Evolutionary conservation across 768 basidiomycete genomes (phyloP).

Genomic region (Xerocomus brunneocitrinus): DNA sequence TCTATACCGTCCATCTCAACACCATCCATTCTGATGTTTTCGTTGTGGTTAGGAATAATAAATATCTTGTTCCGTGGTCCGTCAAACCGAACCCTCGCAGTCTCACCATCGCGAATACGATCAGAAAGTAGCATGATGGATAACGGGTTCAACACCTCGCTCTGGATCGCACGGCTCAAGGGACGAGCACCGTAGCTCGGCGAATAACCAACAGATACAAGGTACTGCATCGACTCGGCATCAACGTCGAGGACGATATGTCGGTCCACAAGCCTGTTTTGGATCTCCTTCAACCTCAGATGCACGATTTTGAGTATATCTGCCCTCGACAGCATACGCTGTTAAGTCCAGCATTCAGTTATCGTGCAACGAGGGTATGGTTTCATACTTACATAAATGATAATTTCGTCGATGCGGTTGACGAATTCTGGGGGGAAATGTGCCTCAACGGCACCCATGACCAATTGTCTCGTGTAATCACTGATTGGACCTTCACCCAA

Average conservation of each 20-base stretch:
- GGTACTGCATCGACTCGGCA: constrained; percentile 68
- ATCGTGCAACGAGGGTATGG: background rate
- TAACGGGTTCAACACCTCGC: constrained; percentile 87
- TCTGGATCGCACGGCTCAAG: constrained; percentile 86
- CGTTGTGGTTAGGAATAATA: constrained; percentile 81
- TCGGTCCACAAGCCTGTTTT: constrained; percentile 69
- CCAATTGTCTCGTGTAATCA: constrained; percentile 53
- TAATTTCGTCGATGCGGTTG: constrained; percentile 84
- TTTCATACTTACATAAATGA: constrained; percentile 52
- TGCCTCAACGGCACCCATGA: constrained; percentile 72
- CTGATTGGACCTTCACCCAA: constrained; percentile 68
- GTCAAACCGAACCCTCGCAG: constrained; percentile 71
- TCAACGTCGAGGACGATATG: constrained; percentile 82
- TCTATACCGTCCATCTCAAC: constrained; percentile 65
- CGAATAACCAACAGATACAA: constrained; percentile 74
- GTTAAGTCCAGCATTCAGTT: constrained; percentile 26
- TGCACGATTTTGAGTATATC: constrained; percentile 86
- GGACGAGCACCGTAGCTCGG: constrained; percentile 89
- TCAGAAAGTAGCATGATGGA: constrained; percentile 82
- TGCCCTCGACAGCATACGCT: constrained; percentile 74
- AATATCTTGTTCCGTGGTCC: constrained; percentile 72
- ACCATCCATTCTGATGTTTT: constrained; percentile 37
- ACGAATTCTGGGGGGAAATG: constrained; percentile 94
- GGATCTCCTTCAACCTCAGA: constrained; percentile 80
- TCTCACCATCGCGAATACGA: constrained; percentile 77